Evolutionary conservation across 352 stramenopile species (phyloP), one percentile per base, ranked within the genome.

Genomic region (Phytophthora pluvialis): DNA sequence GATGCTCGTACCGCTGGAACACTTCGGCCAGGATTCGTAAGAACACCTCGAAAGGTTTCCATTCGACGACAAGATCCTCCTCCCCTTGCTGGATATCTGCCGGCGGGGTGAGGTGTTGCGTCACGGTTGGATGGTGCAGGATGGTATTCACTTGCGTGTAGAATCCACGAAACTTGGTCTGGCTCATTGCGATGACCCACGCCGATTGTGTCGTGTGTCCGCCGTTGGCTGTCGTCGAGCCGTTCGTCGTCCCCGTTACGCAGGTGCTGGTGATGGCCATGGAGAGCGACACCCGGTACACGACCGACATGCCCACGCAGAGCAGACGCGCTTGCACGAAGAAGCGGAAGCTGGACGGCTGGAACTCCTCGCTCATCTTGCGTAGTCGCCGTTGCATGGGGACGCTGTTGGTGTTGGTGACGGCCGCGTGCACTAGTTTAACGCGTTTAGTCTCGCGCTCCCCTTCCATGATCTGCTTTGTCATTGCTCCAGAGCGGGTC

Each of bases 131-230:
- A 51, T 82, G 66, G 46, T 77, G 59, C 52, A 89, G 32, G 32
- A 89, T 80, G 25, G 56, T 64, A 32, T 65, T 58, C 15, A 77
- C 66, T 57, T 86, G 76, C 6, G 62, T 36, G 59, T 75, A 81
- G 64, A 88, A 89, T 5, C 51, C 59, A 64, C 62, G 62, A 57
- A 86, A 78, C 58, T 89, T 89, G 52, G 73, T 67, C 47, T 85
- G 78, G 48, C 77, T 88, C 72, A 89, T 84, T 36, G 79, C 76
- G 28, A 86, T 82, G 49, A 86, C 73, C 78, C 80, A 88, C 15
- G 61, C 48, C n/a, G 73, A 70, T 62, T 81, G 74, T 45, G 46
- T 77, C 62, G 49, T 64, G 26, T 73, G 47, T 13, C 64, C 67
- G 15, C 48, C 46, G 6, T 43, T 47, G 11, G 45, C 29, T 48